Conservation (phyloP, 2,329 filamentous ascomycete genomes). For the Penicillium sp. region DNA sequence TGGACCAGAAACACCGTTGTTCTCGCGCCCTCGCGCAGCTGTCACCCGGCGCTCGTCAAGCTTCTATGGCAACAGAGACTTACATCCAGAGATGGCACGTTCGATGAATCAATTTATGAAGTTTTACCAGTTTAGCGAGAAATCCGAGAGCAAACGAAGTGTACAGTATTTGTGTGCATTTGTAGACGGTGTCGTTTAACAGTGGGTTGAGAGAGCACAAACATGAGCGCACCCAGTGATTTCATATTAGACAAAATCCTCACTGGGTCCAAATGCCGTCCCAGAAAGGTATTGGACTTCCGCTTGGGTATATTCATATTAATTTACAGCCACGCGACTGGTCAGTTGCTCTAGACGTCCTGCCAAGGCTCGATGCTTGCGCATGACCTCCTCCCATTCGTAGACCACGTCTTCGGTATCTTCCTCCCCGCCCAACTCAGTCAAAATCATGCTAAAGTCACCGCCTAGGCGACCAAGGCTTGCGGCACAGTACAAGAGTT, state of each 20-base stretch:
- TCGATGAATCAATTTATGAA: not conserved
- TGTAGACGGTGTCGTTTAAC: not conserved
- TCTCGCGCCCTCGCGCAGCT: not conserved
- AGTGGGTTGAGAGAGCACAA: not conserved
- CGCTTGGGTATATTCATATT: constrained; percentile 7
- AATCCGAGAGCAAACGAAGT: not conserved
- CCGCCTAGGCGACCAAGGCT: constrained; percentile 86
- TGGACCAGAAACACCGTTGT: not conserved
- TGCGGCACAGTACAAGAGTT: constrained; percentile 88
- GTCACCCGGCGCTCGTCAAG: not conserved
- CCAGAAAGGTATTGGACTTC: not conserved
- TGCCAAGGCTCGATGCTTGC: constrained; percentile 80
- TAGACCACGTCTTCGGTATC: constrained; percentile 42
- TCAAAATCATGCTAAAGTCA: constrained; percentile 87
- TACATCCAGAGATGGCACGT: not conserved
- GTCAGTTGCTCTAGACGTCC: constrained; percentile 57
- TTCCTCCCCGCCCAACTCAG: constrained; percentile 52
- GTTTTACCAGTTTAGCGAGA: not conserved
- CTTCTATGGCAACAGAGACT: not conserved
- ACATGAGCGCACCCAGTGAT: not conserved
- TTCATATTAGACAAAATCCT: not conserved
- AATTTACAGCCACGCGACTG: constrained; percentile 23
- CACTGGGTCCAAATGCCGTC: not conserved
- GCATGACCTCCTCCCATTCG: constrained; percentile 85
- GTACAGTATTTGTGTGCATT: not conserved